Evolutionary conservation across 805 yeast species (phyloP).

Genomic region (Hanseniaspora meyeri): DNA sequence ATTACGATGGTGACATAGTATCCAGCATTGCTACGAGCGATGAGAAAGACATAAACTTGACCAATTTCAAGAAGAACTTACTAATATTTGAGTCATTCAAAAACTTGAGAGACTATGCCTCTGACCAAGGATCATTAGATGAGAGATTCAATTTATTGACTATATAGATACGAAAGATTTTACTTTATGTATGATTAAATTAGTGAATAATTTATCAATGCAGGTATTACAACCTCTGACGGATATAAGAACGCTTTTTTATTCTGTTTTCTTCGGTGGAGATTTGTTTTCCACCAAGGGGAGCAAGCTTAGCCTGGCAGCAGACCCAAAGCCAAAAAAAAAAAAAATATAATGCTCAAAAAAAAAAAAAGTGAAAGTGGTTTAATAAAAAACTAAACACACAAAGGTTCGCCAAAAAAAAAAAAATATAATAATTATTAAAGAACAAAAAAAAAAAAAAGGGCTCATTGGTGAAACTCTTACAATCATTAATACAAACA

Average conservation of each 20-base stretch:
- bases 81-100: constrained; percentile 39
- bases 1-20: background rate
- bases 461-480: background rate
- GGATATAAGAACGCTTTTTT: background rate
- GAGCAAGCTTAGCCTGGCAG: too few species aligned
- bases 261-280: too few species aligned
- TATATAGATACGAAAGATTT: background rate
- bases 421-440: too few species aligned
- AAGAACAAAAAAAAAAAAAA: too few species aligned
- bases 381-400: background rate
- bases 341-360: too few species aligned
- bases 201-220: background rate
- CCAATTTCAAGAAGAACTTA: constrained; percentile 26
- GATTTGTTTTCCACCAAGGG: too few species aligned
- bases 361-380: background rate
- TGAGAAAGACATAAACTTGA: constrained; percentile 20
- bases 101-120: constrained; percentile 60
- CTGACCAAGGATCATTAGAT: constrained; percentile 56
- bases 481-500: background rate
- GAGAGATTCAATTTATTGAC: constrained; percentile 43
- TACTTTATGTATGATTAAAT: constrained; percentile 22
- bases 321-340: background rate
- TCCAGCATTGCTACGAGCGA: background rate
- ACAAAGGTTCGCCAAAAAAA: background rate
- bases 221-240: background rate